Evolutionary conservation across 2,329 filamentous ascomycete genomes (phyloP).

Genomic region (Coniochaeta ligniaria): DNA sequence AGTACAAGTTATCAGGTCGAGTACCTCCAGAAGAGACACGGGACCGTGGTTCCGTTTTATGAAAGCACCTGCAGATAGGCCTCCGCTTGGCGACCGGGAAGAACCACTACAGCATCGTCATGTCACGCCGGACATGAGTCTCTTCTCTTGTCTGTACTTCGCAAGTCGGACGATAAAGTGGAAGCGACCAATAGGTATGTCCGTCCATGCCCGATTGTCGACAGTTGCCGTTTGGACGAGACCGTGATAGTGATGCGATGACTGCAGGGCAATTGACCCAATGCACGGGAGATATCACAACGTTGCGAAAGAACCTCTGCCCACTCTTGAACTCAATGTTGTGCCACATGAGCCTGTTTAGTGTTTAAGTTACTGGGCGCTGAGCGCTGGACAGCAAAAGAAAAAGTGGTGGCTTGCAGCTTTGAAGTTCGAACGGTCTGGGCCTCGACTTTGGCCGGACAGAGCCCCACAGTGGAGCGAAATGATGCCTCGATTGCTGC

Average conservation of each 20-base stretch:
- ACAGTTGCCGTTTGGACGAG: neutral
- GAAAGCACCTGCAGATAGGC: neutral
- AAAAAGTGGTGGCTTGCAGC: neutral
- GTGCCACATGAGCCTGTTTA: neutral
- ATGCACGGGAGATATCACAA: neutral
- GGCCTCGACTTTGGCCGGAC: neutral
- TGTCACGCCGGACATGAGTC: neutral
- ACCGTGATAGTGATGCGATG: neutral
- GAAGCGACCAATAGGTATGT: neutral
- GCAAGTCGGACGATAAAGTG: neutral
- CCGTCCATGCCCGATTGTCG: too few relatives aligned
- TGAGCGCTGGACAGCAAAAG: neutral
- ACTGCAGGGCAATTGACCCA: neutral
- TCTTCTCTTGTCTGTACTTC: neutral
- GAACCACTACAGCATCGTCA: neutral
- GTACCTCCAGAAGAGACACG: neutral
- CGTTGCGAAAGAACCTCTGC: neutral
- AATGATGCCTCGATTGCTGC: neutral
- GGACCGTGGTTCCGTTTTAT: neutral
- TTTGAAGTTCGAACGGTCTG: neutral
- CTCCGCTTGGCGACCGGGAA: neutral
- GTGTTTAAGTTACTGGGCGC: neutral
- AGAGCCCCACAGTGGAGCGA: neutral
- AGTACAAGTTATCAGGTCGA: too few relatives aligned
- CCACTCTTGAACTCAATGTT: neutral